Evolutionary conservation across 768 basidiomycete genomes (phyloP), one percentile per base, ranked within the genome.

Genomic region (Leucosporidium yakuticum): DNA sequence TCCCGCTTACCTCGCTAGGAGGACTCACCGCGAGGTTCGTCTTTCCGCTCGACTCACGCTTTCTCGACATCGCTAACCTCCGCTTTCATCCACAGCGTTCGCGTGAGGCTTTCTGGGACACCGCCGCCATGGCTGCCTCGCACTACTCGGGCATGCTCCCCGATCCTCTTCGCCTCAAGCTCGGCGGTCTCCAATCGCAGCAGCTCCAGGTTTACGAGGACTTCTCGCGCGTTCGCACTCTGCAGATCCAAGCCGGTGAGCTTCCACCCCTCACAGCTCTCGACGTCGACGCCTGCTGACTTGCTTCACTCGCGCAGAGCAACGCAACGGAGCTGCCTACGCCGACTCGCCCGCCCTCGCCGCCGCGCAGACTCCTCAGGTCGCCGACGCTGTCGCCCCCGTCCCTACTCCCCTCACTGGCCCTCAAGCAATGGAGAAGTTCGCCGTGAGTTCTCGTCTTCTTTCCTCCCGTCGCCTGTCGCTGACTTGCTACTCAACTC

Each of bases 201-300:
- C 96, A 99, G 78, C 80, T 87, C 47, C 84, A 85, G 57, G 92
- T 99, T 17, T 99, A 99, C 79, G 93, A 97, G 74, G 96, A 99
- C 77, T 98, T 99, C 72, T 88, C 91, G 85, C 69, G 69, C 23
- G 60, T 69, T 23, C 74, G 63, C 34, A 51, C 59, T 23, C 57
- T 64, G 32, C 69, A 47, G 65, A 64, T 32, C 21, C 69, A 63
- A 12, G 64, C 64, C 54, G 65, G 36, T 59, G 29, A 21, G 32
- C 53, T 20, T 48, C 32, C 12, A 23, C 53, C 50, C 29, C 31
- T 48, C 51, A 61, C 32, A 39, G 27, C n/a, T 48, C 56, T 47
- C 60, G 34, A 57, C n/a, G 23, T 36, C 3, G 17, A 23, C 20
- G n/a, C 36, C 19, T 21, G 55, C 59, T 67, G 57, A 47, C 57